Percentiles rank a stretch among this genome's conserved stretches.
Evolutionary conservation across 129 eudicot species (phyloP).

Genomic region (Rutidosis leptorrhynchoides): DNA sequence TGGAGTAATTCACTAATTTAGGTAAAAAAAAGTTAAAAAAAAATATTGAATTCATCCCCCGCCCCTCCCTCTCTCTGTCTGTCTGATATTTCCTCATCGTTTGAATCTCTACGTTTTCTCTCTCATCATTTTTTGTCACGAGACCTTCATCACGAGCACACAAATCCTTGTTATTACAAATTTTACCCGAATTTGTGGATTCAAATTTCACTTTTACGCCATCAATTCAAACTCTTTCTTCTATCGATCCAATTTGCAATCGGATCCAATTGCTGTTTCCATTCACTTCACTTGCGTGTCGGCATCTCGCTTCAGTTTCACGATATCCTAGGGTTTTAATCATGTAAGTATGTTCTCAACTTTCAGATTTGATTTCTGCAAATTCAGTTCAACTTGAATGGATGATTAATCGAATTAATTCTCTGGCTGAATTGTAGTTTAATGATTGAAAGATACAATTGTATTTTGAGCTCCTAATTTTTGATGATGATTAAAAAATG

Average conservation of each 20-base stretch:
- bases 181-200: constrained; percentile 25
- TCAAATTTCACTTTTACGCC: constrained; percentile 24
- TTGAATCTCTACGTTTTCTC: constrained; percentile 51
- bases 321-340: constrained; percentile 20
- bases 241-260: constrained; percentile 24
- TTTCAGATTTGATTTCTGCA: constrained; percentile 21
- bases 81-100: constrained; percentile 34
- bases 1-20: too few species aligned
- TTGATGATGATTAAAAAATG: constrained; percentile 8
- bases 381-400: constrained; percentile 14
- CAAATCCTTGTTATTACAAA: constrained; percentile 22
- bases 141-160: constrained; percentile 24
- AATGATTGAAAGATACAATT: constrained; percentile 22
- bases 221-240: constrained; percentile 9
- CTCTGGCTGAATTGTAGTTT: background rate
- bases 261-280: constrained; percentile 35
- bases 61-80: constrained; percentile 39
- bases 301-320: constrained; percentile 26
- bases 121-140: constrained; percentile 32
- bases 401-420: constrained; percentile 7
- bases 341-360: constrained; percentile 18
- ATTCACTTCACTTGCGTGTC: constrained; percentile 32
- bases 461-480: background rate
- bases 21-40: constrained; percentile 10
- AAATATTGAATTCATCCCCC: constrained; percentile 58